Conservation (phyloP, 2,329 filamentous ascomycete species). For the Trichoderma pleuroti region DNA sequence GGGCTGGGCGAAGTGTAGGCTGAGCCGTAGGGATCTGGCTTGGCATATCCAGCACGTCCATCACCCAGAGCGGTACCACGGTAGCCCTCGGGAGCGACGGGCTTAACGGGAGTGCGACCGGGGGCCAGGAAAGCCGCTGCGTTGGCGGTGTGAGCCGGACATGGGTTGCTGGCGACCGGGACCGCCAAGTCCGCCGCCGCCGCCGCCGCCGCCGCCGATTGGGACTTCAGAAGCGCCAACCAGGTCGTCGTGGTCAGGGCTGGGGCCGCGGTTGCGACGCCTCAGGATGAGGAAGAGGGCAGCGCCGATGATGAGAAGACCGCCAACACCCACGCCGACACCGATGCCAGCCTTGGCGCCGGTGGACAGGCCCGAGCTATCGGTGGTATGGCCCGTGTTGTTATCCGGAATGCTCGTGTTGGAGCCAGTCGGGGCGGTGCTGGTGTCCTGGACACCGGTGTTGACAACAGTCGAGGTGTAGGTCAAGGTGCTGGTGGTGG, state of each 20-base stretch:
- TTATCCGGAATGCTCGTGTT: constrained; percentile 26
- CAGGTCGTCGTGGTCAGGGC: constrained; percentile 38
- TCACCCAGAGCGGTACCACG: constrained; percentile 40
- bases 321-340: constrained; percentile 38
- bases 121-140: constrained; percentile 28
- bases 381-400: constrained; percentile 19
- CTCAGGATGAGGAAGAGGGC: constrained; percentile 32
- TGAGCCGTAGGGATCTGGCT: constrained; percentile 35
- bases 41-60: constrained; percentile 39
- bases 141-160: constrained; percentile 30
- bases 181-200: constrained; percentile 22
- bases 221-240: constrained; percentile 43
- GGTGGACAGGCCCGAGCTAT: constrained; percentile 35
- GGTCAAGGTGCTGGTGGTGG: constrained; percentile 36
- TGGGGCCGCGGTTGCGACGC: constrained; percentile 32
- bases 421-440: constrained; percentile 21
- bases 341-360: constrained; percentile 46
- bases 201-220: constrained; percentile 31
- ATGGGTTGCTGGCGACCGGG: constrained; percentile 27
- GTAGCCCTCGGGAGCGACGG: constrained; percentile 34
- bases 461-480: constrained; percentile 35
- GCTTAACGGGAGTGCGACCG: constrained; percentile 27
- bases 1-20: constrained; percentile 30
- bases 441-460: constrained; percentile 31
- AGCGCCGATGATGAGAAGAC: constrained; percentile 31